Base-by-base conservation (phyloP, 148 eudicot species). In the Camellia lanceoleosa region DNA sequence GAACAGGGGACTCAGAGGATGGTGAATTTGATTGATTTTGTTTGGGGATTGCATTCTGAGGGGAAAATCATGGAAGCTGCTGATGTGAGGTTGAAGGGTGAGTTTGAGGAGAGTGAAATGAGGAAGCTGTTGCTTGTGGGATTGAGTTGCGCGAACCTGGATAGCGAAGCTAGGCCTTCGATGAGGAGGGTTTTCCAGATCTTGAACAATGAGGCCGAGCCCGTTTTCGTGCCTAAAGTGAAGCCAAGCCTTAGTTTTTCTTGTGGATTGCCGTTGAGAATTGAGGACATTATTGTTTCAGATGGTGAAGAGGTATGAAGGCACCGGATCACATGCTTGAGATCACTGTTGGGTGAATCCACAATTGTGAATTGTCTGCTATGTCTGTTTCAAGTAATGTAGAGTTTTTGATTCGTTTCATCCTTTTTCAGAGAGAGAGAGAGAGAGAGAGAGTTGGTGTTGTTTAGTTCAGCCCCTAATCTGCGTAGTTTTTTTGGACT, bases 121-220 rank as follows among this genome's bases (percentile, higher is more conserved):
- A 85, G 54, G 89, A 88, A 72, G 84, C 76, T 95, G 66, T 71
- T 95, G 82, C 84, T 93, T 42, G 83, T 95, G 62, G 98, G 95
- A 0, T 74, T 95, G 79, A 89, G 93, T 70, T 95, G 98, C 58
- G 93, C 93, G 3, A 93, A 90, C 71, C 98, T 97, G 0, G 93
- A 93, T 71, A 86, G 91, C 63, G 52, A 71, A 0, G 86, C 81
- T 79, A 87, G 98, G 88, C 98, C 97, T 59, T 82, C 80, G 3
- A 94, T 92, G 97, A 91, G 98, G 82, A 82, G 88, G 58, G 98
- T 94, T 16, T 66, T 94, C 46, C 97, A 90, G 88, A 90, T 94
- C 41, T 88, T 94, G 6, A 89, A 83, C 60, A 74, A 84, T 16
- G 97, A 90, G 78, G 88, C 87, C 0, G 89, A 87, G 76, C 84